Percentiles rank a stretch among this genome's conserved stretches.
phyloP scores from a whole-genome alignment of 495 filamentous ascomycete genomes.

The Talaromyces borbonicus region DNA sequence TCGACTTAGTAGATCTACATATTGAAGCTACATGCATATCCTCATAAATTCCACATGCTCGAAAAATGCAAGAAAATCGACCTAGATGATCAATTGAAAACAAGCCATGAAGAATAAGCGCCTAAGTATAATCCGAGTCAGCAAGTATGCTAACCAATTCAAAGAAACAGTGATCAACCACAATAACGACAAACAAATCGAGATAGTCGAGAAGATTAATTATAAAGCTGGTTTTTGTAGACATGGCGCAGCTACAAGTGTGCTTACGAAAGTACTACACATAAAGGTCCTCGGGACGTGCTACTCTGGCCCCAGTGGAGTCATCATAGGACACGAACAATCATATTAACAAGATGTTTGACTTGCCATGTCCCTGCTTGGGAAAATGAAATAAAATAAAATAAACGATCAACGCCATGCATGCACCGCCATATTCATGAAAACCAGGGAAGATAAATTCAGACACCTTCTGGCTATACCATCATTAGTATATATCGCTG shows the following conservation, averaged over 20 bases:
- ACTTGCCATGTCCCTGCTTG: not conserved
- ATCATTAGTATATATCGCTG: not conserved
- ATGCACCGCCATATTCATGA: constrained; percentile 1
- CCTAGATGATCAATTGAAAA: too few species aligned
- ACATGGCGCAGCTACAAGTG: constrained; percentile 30
- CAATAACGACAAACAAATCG: too few species aligned
- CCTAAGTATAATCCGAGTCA: too few species aligned
- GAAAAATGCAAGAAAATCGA: too few species aligned
- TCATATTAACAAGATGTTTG: not conserved
- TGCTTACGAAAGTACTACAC: too few species aligned
- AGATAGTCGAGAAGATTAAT: constrained; percentile 42
- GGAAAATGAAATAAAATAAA: not conserved
- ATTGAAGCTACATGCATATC: too few species aligned
- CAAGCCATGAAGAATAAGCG: too few species aligned
- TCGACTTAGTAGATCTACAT: too few species aligned
- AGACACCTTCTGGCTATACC: constrained; percentile 34
- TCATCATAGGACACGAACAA: constrained; percentile 40
- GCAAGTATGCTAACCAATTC: too few species aligned
- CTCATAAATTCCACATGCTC: too few species aligned
- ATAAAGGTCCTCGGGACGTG: constrained; percentile 22
- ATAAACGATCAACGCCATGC: constrained; percentile 4
- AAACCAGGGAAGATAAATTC: not conserved
- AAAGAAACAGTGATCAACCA: too few species aligned
- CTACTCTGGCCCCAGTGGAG: constrained; percentile 50
- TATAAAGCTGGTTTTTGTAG: constrained; percentile 42